Base-by-base conservation (phyloP, 140 eudicot species). In the Erigeron philadelphicus region DNA sequence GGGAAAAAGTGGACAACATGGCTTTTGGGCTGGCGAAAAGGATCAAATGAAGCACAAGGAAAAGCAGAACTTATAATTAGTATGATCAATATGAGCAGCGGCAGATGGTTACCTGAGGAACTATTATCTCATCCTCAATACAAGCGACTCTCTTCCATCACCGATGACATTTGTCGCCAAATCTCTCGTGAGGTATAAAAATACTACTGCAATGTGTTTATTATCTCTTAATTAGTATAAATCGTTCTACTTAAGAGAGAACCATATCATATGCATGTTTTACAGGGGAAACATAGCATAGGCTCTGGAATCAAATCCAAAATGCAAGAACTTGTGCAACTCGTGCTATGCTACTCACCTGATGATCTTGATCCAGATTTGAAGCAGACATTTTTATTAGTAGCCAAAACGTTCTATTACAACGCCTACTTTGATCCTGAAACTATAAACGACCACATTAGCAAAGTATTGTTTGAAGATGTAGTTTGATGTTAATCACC, bases 261-360 rank as follows among this genome's bases (percentile, higher is more conserved):
- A 31, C 5, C 4, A 31, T 31, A 31, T 31, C 4, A 31, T 31
- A 31, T 31, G 38, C 38, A 9, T 21, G 43, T 10, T 8, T 57
- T 9, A n/a, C 38, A 18, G 43, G 18, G 3, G 63, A 10, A 57
- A 6, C 6, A 40, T 23, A 18, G 5, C 40, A 9, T 21, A 57
- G 42, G 16, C n/a, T 57, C 9, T 2, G 63, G 10, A 6, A 21
- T 25, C 41, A 9, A 57, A 3, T 57, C 66, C 46, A 35, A 60
- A 11, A 60, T 60, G 66, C 66, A 31, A 60, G 66, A 60, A 38
- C 66, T 60, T n/a, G 46, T 60, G 46, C 66, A 60, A 35, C 66
- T 60, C 8, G 46, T 60, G 66, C 13, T 25, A 10, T 11, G 66
- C 13, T 3, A 35, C 17, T 60, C 66, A 60, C 46, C 41, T 0